A percentile compares a stretch with the other conserved stretches of the same genome.
These are phyloP conservation scores for Ophiostoma ips DNA, from an alignment of 2,329 filamentous ascomycete genomes.

Conservation along the genomic window DNA sequence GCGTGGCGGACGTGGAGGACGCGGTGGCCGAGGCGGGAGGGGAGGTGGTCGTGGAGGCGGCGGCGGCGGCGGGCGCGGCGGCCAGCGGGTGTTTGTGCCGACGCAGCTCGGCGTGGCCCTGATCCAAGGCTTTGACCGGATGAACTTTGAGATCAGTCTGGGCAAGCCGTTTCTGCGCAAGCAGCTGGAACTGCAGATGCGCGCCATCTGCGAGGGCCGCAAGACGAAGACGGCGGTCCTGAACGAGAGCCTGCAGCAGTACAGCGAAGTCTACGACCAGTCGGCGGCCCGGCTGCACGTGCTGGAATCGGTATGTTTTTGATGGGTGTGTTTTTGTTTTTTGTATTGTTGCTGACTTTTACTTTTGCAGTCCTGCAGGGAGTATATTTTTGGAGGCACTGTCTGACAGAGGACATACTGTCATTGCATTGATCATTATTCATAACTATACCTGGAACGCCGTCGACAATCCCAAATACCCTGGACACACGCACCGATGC, in stretches of 20 bases:
- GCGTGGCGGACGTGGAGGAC: constrained; percentile 25
- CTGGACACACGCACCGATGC: too few species aligned
- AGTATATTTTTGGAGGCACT: constrained; percentile 33
- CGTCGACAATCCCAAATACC: too few species aligned
- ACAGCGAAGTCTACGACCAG: constrained; percentile 72
- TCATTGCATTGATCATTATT: too few species aligned
- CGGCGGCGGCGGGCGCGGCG: constrained; percentile 30
- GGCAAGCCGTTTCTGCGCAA: constrained; percentile 94
- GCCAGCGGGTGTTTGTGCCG: constrained; percentile 78
- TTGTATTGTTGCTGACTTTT: neutral
- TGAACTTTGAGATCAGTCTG: constrained; percentile 83
- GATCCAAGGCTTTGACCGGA: constrained; percentile 86
- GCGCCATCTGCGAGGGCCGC: constrained; percentile 82
- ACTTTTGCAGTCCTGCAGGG: constrained; percentile 31
- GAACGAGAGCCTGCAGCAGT: constrained; percentile 71
- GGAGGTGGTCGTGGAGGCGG: constrained; percentile 18
- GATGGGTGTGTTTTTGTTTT: neutral
- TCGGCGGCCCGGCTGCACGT: constrained; percentile 62
- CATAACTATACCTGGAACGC: too few species aligned
- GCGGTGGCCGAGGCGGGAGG: constrained; percentile 20
- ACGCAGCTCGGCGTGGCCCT: constrained; percentile 83
- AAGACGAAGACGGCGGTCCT: constrained; percentile 63
- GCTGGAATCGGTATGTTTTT: constrained; percentile 44
- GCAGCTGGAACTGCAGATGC: constrained; percentile 97
- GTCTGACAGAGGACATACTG: constrained; percentile 3